Evolutionary conservation across 805 yeast genomes (phyloP), one percentile per base, ranked within the genome.

Genomic region (Candida tammaniensis): DNA sequence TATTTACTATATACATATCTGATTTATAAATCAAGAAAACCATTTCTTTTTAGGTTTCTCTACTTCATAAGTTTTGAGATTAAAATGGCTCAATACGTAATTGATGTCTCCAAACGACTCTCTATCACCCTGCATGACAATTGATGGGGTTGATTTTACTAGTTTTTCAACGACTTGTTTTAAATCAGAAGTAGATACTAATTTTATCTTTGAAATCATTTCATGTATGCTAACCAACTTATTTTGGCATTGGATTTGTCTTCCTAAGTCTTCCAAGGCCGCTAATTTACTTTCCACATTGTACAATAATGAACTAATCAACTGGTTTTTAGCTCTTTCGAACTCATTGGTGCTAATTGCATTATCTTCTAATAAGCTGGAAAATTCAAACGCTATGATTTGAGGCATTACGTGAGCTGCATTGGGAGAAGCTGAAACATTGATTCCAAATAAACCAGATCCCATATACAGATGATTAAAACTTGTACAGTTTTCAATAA

Each of bases 201-300:
- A 54, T 39, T 84, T 88, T 42, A 93, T 87, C 49, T 79, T 78
- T 5, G 59, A 64, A 37, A 91, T 81, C 95, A 91, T 88, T 50
- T 88, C 95, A 21, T 69, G 64, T 7, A 87, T 81, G 10, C 85
- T 78, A 7, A 89, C 74, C 44, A 84, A 76, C 45, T 74, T 74
- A 27, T 87, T 86, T 54, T 84, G 87, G 29, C 86, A 77, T 59
- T 86, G 95, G 17, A 93, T 78, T 59, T 93, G 98, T 59, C 98
- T 78, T 10, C 98, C 98, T 61, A 89, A 70, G 52, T 93, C 98
- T 61, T 93, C 98, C 36, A 93, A 68, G 52, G 86, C 89, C n/a
- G 94, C 94, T 70, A 91, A 73, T 55, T 85, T 87, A 44, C 93
- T 81, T 59, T 93, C 98, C 30, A 89, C 72, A 51, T 89, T 91